Evolutionary conservation across 2,329 filamentous ascomycete species (phyloP).

Genomic region (Beauveria varroae): DNA sequence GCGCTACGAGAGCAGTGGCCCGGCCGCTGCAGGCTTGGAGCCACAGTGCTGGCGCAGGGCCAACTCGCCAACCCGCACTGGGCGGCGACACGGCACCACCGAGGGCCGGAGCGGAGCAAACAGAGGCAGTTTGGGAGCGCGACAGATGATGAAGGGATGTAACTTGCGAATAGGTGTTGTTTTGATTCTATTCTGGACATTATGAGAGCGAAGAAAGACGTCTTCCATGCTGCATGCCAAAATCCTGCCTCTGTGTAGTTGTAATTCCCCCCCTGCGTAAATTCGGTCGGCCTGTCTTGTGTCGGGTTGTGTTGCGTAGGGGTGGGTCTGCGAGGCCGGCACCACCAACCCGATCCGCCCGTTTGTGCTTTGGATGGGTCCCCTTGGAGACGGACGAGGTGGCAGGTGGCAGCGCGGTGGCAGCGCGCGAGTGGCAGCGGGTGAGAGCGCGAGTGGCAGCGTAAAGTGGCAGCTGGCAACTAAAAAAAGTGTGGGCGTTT

Average conservation of each 20-base stretch:
- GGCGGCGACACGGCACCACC: slow-evolving; percentile 5
- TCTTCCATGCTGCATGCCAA: too few species aligned
- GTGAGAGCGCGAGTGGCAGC: too few species aligned
- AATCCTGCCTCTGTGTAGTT: too few species aligned
- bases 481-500: neutral
- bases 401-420: neutral
- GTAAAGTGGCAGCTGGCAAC: neutral
- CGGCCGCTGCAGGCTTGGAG: neutral
- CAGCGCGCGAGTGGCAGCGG: too few species aligned
- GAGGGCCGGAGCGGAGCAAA: slow-evolving; percentile 6
- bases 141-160: too few species aligned
- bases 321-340: slow-evolving; percentile 5
- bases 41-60: neutral
- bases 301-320: slow-evolving; percentile 7
- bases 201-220: too few species aligned
- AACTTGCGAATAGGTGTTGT: too few species aligned
- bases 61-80: neutral
- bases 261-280: neutral
- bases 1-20: neutral
- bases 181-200: too few species aligned
- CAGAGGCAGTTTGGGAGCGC: neutral
- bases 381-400: neutral
- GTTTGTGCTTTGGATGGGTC: neutral
- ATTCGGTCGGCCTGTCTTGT: neutral
- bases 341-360: slow-evolving; percentile 9